These are phyloP conservation scores for Gastrolobium bilobum DNA, from an alignment of 306 rosid species.

Conservation along the genomic window DNA sequence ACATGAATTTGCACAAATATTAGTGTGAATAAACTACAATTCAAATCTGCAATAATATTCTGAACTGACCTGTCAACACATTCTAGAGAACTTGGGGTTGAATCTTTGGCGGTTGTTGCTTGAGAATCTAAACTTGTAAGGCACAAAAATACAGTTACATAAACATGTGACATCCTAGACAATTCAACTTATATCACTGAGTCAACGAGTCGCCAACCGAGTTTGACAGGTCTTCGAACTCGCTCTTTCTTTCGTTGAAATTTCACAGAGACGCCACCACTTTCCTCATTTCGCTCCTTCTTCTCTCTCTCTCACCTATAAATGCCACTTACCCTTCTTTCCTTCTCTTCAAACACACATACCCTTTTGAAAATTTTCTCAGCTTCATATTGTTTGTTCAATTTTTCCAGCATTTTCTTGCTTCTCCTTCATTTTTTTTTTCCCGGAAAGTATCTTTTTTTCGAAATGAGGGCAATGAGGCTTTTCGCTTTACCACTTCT, in stretches of 20 bases:
- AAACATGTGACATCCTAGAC: neutral
- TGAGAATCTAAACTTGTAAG: constrained; percentile 33
- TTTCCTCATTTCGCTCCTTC: neutral
- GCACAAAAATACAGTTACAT: neutral
- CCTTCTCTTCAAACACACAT: neutral
- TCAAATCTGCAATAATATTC: neutral
- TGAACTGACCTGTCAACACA: neutral
- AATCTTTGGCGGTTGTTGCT: constrained; percentile 2
- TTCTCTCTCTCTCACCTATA: constrained; percentile 32
- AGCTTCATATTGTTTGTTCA: neutral
- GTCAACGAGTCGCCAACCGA: constrained; percentile 54
- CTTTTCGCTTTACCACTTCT: constrained; percentile 52
- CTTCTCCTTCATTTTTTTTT: neutral
- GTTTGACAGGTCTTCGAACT: constrained; percentile 49
- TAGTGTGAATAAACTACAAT: neutral
- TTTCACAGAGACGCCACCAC: constrained; percentile 32
- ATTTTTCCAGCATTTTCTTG: neutral
- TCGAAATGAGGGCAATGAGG: constrained; percentile 48
- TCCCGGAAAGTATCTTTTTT: neutral
- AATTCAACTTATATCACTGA: neutral
- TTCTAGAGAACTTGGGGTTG: constrained; percentile 44
- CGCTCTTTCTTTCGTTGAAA: constrained; percentile 46
- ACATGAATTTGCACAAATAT: neutral
- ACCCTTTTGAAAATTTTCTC: neutral
- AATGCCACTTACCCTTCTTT: constrained; percentile 17